A percentile compares a stretch with the other conserved stretches of the same genome.
phyloP scores from a whole-genome alignment of 805 yeast genomes.

The Candida suzukii region DNA sequence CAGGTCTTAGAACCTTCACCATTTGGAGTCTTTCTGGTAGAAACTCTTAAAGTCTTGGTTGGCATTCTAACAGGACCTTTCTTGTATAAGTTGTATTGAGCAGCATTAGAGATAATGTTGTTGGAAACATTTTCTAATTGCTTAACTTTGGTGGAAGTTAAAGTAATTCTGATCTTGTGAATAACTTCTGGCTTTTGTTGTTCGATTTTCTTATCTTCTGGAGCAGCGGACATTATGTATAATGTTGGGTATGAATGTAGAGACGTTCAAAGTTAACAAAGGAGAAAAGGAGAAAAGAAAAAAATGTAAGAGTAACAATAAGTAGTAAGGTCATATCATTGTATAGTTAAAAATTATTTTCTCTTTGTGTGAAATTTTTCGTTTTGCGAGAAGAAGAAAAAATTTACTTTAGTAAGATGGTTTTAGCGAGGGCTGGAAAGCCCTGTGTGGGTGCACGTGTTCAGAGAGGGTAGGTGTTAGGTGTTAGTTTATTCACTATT shows the following conservation, averaged over 20 bases:
- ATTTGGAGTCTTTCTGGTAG: constrained; percentile 99
- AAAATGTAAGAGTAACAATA: not conserved
- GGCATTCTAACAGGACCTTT: constrained; percentile 99
- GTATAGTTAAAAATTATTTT: no score
- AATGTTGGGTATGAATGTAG: constrained; percentile 15
- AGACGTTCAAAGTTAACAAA: constrained; percentile 28
- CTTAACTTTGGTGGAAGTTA: constrained; percentile 98
- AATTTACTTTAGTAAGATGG: no score
- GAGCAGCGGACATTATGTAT: constrained; percentile 65
- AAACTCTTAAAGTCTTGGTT: constrained; percentile 94
- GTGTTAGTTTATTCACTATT: no score
- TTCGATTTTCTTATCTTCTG: constrained; percentile 61
- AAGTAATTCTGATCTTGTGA: constrained; percentile 98
- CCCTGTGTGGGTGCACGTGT: no score
- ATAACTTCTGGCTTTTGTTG: constrained; percentile 75
- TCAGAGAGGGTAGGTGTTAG: no score
- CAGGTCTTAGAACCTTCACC: constrained; percentile 99
- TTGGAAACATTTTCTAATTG: constrained; percentile 94
- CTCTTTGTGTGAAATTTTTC: no score
- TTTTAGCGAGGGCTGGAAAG: no score
- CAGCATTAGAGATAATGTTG: constrained; percentile 85
- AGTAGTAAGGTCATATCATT: not conserved
- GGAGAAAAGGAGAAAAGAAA: no score
- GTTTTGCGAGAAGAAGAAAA: no score
- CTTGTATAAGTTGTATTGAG: constrained; percentile 73